Percentiles rank a stretch among this genome's conserved stretches.
These are phyloP conservation scores for Acanthamoeba lenticulata DNA, from an alignment of 208 protist species.

Conservation along the genomic window DNA sequence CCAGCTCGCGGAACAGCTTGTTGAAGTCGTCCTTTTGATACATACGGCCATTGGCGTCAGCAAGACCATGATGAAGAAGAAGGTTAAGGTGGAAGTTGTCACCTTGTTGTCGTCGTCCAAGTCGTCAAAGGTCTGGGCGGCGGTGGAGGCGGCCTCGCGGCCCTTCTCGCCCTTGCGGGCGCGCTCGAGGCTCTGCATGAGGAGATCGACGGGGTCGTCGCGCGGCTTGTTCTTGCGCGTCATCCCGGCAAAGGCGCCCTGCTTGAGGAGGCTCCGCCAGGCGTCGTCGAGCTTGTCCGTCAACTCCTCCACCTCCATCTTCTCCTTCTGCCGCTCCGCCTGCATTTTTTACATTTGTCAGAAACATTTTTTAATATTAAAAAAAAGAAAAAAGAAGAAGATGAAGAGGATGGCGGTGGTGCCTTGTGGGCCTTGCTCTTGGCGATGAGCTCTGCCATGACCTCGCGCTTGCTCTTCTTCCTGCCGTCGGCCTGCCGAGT, in stretches of 20 bases:
- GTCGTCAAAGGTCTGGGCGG: neutral
- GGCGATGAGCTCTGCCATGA: conserved; percentile 60
- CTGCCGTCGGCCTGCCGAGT: conserved; percentile 5
- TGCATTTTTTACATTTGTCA: neutral
- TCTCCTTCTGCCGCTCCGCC: conserved; percentile 39
- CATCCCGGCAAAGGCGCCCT: neutral
- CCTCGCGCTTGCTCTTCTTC: conserved; percentile 55
- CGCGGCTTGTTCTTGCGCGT: neutral
- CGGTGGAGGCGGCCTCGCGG: neutral
- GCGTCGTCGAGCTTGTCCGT: conserved; percentile 28
- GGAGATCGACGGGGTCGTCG: neutral
- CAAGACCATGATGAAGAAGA: too few relatives aligned
- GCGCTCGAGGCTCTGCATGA: conserved; percentile 28
- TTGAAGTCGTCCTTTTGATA: neutral
- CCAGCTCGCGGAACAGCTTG: conserved; percentile 11
- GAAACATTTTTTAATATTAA: neutral
- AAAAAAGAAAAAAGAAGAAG: too few relatives aligned
- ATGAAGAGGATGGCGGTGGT: neutral
- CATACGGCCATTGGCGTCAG: neutral
- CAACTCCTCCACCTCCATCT: conserved; percentile 10
- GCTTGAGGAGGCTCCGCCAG: neutral
- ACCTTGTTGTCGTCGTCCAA: conserved; percentile 10
- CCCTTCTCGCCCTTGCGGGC: conserved; percentile 13
- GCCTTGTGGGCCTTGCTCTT: conserved; percentile 65
- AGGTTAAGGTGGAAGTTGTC: too few relatives aligned